These are phyloP conservation scores for Daldinia grandis DNA, from an alignment of 495 filamentous ascomycete species.

Conservation along the genomic window DNA sequence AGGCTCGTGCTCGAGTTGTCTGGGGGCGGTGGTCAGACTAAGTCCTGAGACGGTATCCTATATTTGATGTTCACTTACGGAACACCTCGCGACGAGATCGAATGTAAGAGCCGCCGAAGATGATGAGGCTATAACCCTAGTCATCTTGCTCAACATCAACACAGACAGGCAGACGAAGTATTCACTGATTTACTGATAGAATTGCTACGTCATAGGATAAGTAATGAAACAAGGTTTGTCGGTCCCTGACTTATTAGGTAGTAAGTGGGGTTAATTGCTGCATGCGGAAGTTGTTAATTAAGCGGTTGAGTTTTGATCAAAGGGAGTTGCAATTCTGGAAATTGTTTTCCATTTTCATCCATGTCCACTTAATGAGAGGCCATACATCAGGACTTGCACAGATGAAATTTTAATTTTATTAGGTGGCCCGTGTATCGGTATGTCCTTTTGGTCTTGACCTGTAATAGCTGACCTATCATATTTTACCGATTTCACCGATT, in stretches of 20 bases:
- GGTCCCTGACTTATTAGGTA: conserved; percentile 8
- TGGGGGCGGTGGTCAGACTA: conserved; percentile 47
- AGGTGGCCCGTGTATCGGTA: conserved; percentile 20
- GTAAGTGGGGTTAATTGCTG: conserved; percentile 32
- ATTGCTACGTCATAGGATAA: conserved; percentile 33
- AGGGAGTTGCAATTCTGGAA: conserved; percentile 8
- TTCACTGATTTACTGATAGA: conserved; percentile 8
- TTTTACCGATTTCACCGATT: conserved; percentile 8
- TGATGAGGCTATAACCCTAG: conserved; percentile 52
- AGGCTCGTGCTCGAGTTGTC: conserved; percentile 96
- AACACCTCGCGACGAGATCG: conserved; percentile 82
- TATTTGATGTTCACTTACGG: conserved; percentile 61
- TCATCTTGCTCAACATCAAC: conserved; percentile 54
- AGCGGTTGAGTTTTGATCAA: conserved; percentile 1
- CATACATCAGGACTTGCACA: conserved; percentile 6
- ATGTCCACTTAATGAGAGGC: conserved; percentile 8
- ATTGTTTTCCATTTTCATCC: conserved; percentile 9
- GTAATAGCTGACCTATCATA: conserved; percentile 8
- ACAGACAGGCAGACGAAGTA: conserved; percentile 14
- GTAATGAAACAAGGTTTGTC: conserved; percentile 15
- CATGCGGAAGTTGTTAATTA: conserved; percentile 30
- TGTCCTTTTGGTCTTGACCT: background rate
- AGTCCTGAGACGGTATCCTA: background rate
- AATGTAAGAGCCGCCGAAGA: conserved; percentile 74
- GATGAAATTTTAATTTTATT: conserved; percentile 4